Evolutionary conservation across 768 basidiomycete genomes (phyloP).

Genomic region (Kwoniella heveanensis): DNA sequence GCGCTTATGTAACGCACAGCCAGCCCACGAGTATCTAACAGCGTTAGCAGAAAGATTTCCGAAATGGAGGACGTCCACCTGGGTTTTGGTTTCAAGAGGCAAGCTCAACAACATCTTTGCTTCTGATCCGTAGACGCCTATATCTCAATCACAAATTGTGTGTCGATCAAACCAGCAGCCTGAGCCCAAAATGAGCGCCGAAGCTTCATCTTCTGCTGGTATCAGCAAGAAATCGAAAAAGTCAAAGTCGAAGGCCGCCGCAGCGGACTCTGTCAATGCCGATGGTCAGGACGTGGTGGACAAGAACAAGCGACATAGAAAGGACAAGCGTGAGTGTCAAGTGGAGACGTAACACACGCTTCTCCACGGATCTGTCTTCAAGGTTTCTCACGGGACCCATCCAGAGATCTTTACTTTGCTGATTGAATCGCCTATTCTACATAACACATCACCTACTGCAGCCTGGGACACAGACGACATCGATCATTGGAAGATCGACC

Average conservation of each 20-base stretch:
- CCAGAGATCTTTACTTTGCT: no score
- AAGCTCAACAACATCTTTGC: no score
- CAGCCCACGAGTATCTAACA: not conserved
- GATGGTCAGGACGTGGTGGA: constrained; percentile 58
- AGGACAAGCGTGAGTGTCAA: constrained; percentile 92
- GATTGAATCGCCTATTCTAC: not conserved
- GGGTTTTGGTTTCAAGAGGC: no score
- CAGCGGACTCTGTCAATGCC: constrained; percentile 10
- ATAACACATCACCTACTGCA: constrained; percentile 49
- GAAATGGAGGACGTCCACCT: constrained; percentile 28
- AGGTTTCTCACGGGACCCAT: no score
- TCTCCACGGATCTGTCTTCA: no score
- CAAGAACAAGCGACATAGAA: constrained; percentile 87
- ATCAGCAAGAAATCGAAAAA: constrained; percentile 35
- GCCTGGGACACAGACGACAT: constrained; percentile 99
- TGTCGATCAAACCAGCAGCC: no score
- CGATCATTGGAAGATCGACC: constrained; percentile 95
- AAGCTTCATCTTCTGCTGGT: constrained; percentile 40
- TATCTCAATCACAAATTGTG: no score
- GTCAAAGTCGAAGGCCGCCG: constrained; percentile 21
- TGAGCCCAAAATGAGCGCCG: constrained; percentile 38
- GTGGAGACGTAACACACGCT: no score
- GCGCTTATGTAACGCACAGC: no score
- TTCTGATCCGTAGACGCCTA: no score
- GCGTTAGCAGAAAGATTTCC: constrained; percentile 13